These are phyloP conservation scores for Blastomyces parvus DNA, from an alignment of 2,329 filamentous ascomycete genomes.

Conservation along the genomic window DNA sequence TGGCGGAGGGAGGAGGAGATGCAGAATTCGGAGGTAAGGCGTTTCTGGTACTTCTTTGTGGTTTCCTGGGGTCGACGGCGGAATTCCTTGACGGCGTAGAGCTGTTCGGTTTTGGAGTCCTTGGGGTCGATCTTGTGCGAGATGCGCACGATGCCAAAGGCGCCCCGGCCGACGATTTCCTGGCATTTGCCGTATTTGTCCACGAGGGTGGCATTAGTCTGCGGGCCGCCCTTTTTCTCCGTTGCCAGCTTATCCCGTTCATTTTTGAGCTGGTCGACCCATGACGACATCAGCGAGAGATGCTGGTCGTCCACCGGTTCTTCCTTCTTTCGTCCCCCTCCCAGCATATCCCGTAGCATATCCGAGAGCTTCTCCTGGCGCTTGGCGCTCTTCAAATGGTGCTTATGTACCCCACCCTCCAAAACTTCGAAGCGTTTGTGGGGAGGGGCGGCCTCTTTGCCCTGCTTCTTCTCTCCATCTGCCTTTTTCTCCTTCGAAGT, in stretches of 20 bases:
- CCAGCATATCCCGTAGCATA: constrained; percentile 76
- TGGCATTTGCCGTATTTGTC: constrained; percentile 99
- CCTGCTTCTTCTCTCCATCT: constrained; percentile 25
- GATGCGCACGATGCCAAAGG: constrained; percentile 94
- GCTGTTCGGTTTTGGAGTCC: constrained; percentile 66
- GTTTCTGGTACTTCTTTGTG: constrained; percentile 95
- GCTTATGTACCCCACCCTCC: constrained; percentile 66
- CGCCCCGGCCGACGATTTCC: constrained; percentile 88
- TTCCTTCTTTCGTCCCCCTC: constrained; percentile 69
- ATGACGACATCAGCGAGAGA: constrained; percentile 84
- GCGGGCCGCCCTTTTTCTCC: constrained; percentile 68
- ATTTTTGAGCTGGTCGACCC: constrained; percentile 86
- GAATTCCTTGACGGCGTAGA: constrained; percentile 98
- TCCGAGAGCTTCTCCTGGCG: constrained; percentile 91
- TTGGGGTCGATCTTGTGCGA: constrained; percentile 89
- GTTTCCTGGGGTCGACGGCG: constrained; percentile 88
- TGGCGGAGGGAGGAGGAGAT: constrained; percentile 95
- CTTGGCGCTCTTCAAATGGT: constrained; percentile 79
- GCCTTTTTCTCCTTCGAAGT: constrained; percentile 25
- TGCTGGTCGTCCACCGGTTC: constrained; percentile 55
- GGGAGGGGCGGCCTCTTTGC: constrained; percentile 25
- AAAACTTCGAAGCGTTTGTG: constrained; percentile 48
- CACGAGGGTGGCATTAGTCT: constrained; percentile 67
- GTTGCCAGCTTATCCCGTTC: constrained; percentile 68
- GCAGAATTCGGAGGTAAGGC: constrained; percentile 93